phyloP scores from a whole-genome alignment of 176 grass and related monocot species.

The Musa troglodytarum region DNA sequence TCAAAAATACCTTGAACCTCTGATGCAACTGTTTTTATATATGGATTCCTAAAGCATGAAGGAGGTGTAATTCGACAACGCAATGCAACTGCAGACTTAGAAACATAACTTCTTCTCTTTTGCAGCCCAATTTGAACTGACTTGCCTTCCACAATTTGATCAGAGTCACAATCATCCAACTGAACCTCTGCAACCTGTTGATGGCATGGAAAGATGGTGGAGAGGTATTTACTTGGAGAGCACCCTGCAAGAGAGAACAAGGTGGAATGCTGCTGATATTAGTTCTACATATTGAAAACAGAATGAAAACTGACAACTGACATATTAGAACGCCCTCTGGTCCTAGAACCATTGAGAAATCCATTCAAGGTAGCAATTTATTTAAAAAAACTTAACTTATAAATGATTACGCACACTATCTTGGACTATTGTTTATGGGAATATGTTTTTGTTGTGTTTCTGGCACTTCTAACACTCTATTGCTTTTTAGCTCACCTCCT shows the following conservation, averaged over 20 bases:
- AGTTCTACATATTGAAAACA: neutral
- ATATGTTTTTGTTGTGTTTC: too few species aligned
- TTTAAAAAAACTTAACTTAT: neutral
- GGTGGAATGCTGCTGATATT: neutral
- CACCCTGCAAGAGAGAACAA: conserved; percentile 17
- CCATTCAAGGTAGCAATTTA: neutral
- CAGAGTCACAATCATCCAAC: conserved; percentile 15
- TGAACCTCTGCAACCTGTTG: conserved; percentile 36
- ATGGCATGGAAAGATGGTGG: conserved; percentile 11
- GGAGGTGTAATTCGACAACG: conserved; percentile 82
- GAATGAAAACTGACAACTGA: neutral
- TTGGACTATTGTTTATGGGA: too few species aligned
- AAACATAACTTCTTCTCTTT: conserved; percentile 62
- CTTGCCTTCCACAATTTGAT: conserved; percentile 27
- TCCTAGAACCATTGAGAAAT: neutral
- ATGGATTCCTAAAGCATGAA: conserved; percentile 80
- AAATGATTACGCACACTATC: too few species aligned
- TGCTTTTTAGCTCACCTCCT: too few species aligned
- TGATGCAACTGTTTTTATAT: conserved; percentile 26
- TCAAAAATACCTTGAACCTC: conserved; percentile 49
- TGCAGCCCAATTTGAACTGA: conserved; percentile 19
- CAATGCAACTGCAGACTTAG: conserved; percentile 62
- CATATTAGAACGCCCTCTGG: neutral
- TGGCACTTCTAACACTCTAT: too few species aligned
- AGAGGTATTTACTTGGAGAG: conserved; percentile 29